Base-by-base conservation (phyloP, 1,284 basidiomycete species). In the Porogramme epimiltina region DNA sequence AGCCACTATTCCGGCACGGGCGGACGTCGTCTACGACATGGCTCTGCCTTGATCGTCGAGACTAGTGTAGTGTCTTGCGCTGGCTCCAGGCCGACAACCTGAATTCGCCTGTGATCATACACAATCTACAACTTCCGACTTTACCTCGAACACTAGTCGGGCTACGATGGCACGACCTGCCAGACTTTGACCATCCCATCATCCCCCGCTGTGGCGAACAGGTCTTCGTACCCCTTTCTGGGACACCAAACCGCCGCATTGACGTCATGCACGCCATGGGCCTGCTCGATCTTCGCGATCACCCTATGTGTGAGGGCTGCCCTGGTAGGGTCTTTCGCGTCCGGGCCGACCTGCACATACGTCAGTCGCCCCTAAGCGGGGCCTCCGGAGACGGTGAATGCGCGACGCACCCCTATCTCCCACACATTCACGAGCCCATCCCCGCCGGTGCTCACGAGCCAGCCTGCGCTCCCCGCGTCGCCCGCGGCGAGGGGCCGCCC, bases 241-340 rank as follows among this genome's bases (percentile, higher is more conserved):
- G 85, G 80, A 69, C 89, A 92, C 91, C 91, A 95, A 1, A 78
- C 73, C 13, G 93, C 77, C 33, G 81, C 76, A 66, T 95, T 95
- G 37, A 93, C 78, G 63, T 95, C 93, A 58, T 81, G 76, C 1
- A 88, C 82, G 4, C 79, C 89, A 60, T 95, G 93, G 0, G 88
- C 80, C 19, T 74, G 74, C 6, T 77, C 66, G 8, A 88, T 60
- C 11, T 70, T 70, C 0, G 81, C 80, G 20, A 91, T 73, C 10
- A 84, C 62, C 38, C 61, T 76, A 45, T 80, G 69, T 40, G 66
- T 63, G 19, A 78, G 63, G 6, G 55, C 56, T 36, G 63, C 60
- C 16, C 62, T 57, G 22, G 58, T 59, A 6, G 62, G 56, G 45
- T 60, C 62, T 20, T 65, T 55, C 11, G 59, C 48, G 43, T 57